Evolutionary conservation across 495 filamentous ascomycete species (phyloP).

Genomic region (Xylaria telfairii): DNA sequence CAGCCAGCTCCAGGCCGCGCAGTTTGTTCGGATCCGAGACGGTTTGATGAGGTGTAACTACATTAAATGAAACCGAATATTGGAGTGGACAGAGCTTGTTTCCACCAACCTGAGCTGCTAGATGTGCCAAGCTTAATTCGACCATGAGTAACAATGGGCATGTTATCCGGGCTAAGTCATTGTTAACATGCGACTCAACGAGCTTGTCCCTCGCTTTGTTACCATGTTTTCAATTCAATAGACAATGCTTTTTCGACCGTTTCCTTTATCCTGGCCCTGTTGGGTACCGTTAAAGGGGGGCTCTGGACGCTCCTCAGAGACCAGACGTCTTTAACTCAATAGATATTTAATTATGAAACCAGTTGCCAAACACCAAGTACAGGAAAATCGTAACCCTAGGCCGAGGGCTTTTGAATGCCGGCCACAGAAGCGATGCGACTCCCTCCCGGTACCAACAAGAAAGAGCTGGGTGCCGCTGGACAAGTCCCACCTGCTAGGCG

Average conservation of each 20-base stretch:
- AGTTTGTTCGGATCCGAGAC: slow-evolving; percentile 29
- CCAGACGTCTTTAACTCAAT: too few species aligned
- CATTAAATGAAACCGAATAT: slow-evolving; percentile 11
- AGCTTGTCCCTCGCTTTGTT: neutral
- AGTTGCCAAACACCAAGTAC: neutral
- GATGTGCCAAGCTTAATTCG: neutral
- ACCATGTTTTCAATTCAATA: neutral
- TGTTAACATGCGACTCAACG: neutral
- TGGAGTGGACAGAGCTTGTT: neutral
- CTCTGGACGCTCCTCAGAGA: neutral
- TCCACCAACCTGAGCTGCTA: neutral
- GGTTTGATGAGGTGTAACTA: slow-evolving; percentile 26
- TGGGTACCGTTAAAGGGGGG: neutral
- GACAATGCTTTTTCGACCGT: neutral
- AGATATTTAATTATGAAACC: slow-evolving; percentile 10
- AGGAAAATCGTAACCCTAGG: neutral
- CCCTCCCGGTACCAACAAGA: neutral
- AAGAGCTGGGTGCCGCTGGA: neutral
- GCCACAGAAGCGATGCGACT: neutral
- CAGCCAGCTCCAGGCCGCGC: slow-evolving; percentile 20
- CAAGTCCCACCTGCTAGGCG: neutral
- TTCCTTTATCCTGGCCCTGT: neutral
- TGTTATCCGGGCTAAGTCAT: neutral
- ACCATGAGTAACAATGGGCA: neutral
- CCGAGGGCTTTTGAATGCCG: neutral